Conservation (phyloP, 805 yeast genomes). For the Candida piceae region DNA sequence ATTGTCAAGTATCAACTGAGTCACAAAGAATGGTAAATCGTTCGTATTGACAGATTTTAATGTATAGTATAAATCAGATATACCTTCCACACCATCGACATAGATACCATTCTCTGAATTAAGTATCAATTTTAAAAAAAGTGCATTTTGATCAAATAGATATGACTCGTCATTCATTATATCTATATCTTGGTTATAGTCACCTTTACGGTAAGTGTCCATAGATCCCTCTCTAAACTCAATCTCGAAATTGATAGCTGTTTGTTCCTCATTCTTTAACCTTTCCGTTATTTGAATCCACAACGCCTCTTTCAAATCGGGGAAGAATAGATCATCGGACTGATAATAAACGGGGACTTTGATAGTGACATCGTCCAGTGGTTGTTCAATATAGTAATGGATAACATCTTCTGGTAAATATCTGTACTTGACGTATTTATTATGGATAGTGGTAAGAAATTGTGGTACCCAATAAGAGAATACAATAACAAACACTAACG, state of each 20-base stretch:
- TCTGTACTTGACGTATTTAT: slow-evolving; percentile 1
- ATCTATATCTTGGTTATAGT: background rate
- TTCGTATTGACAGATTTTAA: slow-evolving; percentile 37
- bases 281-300: slow-evolving; percentile 42
- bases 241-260: slow-evolving; percentile 15
- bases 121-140: slow-evolving; percentile 17
- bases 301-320: slow-evolving; percentile 60
- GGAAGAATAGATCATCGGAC: slow-evolving; percentile 43
- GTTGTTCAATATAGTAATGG: slow-evolving; percentile 26
- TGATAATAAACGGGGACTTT: slow-evolving; percentile 39
- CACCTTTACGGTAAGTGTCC: slow-evolving; percentile 2
- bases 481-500: too few species aligned
- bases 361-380: slow-evolving; percentile 38
- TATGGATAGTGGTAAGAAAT: too few species aligned
- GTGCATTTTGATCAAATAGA: slow-evolving; percentile 11
- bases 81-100: slow-evolving; percentile 21
- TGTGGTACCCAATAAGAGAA: too few species aligned
- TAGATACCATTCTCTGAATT: slow-evolving; percentile 23
- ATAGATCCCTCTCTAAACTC: slow-evolving; percentile 16
- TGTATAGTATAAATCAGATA: slow-evolving; percentile 30
- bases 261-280: slow-evolving; percentile 24
- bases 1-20: slow-evolving; percentile 35
- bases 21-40: slow-evolving; percentile 45
- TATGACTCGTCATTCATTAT: background rate
- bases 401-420: slow-evolving; percentile 14